These are phyloP conservation scores for Gardenia jasminoides DNA, from an alignment of 257 asterid species.

Conservation along the genomic window DNA sequence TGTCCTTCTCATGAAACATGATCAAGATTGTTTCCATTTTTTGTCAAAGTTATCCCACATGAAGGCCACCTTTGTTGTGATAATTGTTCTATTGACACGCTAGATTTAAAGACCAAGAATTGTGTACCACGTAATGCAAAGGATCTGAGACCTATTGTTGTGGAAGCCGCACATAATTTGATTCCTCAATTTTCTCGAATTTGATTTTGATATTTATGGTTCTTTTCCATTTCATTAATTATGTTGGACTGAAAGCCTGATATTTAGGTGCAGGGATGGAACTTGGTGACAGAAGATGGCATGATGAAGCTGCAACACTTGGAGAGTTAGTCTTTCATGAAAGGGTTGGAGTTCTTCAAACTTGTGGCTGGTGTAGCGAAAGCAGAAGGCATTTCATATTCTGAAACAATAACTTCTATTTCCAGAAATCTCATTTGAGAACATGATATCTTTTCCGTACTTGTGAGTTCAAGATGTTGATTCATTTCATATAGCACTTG, in stretches of 20 bases:
- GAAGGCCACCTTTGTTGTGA: neutral
- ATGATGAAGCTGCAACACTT: slow-evolving; percentile 61
- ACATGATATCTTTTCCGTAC: neutral
- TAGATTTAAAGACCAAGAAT: slow-evolving; percentile 81
- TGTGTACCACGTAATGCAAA: slow-evolving; percentile 46
- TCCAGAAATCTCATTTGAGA: neutral
- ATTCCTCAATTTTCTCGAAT: slow-evolving; percentile 25
- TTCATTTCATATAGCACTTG: neutral
- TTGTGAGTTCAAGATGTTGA: neutral
- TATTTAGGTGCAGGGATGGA: slow-evolving; percentile 77
- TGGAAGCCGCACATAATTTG: slow-evolving; percentile 36
- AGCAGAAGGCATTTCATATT: slow-evolving; percentile 61
- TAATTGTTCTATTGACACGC: slow-evolving; percentile 18
- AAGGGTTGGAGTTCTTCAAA: slow-evolving; percentile 82
- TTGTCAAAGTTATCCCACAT: neutral
- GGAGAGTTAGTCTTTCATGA: slow-evolving; percentile 86
- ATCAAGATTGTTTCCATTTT: neutral
- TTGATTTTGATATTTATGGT: neutral
- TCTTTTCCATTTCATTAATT: neutral
- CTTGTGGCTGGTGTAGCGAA: slow-evolving; percentile 85
- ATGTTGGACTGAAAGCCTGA: neutral
- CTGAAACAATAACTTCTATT: neutral
- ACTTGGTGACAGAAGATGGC: slow-evolving; percentile 64
- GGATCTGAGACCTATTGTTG: slow-evolving; percentile 42
- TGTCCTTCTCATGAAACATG: neutral